Conservation (phyloP, 257 asterid species). For the Plantago elongata region DNA sequence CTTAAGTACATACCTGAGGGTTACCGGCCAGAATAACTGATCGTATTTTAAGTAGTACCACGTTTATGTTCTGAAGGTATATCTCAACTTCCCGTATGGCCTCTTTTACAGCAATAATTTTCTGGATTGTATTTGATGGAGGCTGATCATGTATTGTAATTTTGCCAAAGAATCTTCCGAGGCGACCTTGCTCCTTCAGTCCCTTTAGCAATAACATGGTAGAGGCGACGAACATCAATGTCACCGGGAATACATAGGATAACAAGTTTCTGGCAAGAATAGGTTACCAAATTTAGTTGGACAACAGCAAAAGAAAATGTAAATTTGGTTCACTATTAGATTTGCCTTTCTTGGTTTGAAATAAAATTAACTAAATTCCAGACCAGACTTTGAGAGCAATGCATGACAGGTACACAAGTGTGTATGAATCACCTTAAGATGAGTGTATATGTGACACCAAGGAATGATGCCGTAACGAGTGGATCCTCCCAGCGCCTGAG, state of each 20-base stretch:
- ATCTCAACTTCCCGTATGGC: constrained; percentile 92
- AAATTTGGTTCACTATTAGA: too few relatives aligned
- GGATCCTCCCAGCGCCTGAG: constrained; percentile 95
- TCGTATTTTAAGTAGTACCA: constrained; percentile 76
- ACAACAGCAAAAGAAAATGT: background rate
- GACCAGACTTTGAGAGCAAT: background rate
- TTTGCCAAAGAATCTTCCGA: constrained; percentile 87
- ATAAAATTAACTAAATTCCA: background rate
- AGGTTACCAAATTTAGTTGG: background rate
- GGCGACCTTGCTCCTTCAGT: constrained; percentile 95
- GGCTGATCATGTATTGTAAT: constrained; percentile 92
- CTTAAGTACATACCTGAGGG: constrained; percentile 82
- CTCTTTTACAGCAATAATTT: constrained; percentile 82
- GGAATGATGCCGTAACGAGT: constrained; percentile 70
- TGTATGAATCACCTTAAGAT: constrained; percentile 57
- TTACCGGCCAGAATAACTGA: constrained; percentile 83
- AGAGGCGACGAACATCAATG: constrained; percentile 66
- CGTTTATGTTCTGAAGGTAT: constrained; percentile 72
- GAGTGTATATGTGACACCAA: constrained; percentile 56
- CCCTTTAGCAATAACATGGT: constrained; percentile 81
- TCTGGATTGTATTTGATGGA: constrained; percentile 86
- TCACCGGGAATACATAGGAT: constrained; percentile 58
- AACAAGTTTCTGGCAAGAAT: constrained; percentile 68
- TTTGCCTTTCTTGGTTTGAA: too few relatives aligned
- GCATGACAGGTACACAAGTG: too few relatives aligned